Base-by-base conservation (phyloP, 225 moss, liverwort and hornwort genomes). In the Sphagnum contortum region DNA sequence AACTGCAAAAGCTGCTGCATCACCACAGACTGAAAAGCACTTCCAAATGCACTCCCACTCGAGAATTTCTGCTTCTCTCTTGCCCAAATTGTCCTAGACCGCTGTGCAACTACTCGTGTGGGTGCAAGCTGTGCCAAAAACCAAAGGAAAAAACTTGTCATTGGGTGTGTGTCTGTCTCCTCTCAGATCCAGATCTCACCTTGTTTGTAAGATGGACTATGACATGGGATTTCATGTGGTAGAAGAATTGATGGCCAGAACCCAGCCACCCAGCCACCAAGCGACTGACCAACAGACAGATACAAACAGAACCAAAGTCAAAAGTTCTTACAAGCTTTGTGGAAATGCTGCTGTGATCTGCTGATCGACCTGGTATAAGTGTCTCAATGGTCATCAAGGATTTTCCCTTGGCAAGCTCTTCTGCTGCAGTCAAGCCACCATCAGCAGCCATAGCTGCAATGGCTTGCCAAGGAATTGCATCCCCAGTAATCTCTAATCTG, bases 351-450 rank as follows among this genome's bases (percentile, higher is more conserved):
- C 83, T 89, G 48, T 82, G 82, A 61, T 91, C 83, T 45, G 79
- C 79, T 46, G 75, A 71, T 48, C 80, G 81, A 10, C 94, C 91
- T 46, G 89, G 89, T 70, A 86, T 83, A 64, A 77, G 87, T 11
- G 91, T 87, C 69, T 94, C 94, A 48, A 91, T 83, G 13, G 87
- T 85, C 74, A 94, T 82, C 69, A 88, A 65, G 9, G 78, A 12
- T 74, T 83, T 85, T 13, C 91, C 91, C 64, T 79, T 83, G 4
- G 83, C 75, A 52, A 94, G 83, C 74, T 91, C 94, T 68, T 94
- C 87, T 6, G 85, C 79, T 12, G 91, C 91, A 4, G 87, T 89
- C 53, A 75, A 67, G 55, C 94, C 94, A 11, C 94, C 94, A 75
- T 94, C 94, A 3, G 91, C 91, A 3, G 83, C 91, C 76, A 94